Evolutionary conservation across 2,329 filamentous ascomycete species (phyloP).

Genomic region (Mycogone perniciosa): DNA sequence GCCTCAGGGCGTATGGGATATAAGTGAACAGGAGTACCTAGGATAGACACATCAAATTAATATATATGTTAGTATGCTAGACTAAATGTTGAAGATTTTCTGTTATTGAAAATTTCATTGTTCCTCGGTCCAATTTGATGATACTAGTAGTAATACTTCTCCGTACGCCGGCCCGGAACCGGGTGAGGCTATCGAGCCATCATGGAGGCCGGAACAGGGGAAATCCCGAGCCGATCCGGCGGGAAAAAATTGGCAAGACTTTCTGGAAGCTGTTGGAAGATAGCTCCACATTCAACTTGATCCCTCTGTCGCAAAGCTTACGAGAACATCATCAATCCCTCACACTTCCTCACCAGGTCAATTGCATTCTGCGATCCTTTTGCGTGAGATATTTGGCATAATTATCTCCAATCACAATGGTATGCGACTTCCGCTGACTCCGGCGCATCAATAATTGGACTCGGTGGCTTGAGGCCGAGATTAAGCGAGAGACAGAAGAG

Average conservation of each 20-base stretch:
- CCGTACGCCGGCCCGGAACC: slow-evolving; percentile 3
- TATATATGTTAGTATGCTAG: neutral
- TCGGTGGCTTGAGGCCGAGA: neutral
- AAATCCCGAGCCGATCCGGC: slow-evolving; percentile 25
- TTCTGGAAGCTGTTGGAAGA: slow-evolving; percentile 38
- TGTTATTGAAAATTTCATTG: neutral
- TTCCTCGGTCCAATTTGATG: no score
- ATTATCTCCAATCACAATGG: slow-evolving; percentile 24
- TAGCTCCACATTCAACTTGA: slow-evolving; percentile 24
- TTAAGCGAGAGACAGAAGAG: neutral
- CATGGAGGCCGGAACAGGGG: slow-evolving; percentile 25
- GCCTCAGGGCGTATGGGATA: neutral
- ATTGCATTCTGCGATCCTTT: slow-evolving; percentile 1
- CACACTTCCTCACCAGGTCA: neutral
- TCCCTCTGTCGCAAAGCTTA: slow-evolving; percentile 6
- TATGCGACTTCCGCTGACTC: slow-evolving; percentile 10
- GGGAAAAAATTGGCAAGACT: slow-evolving; percentile 31
- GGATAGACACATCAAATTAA: neutral
- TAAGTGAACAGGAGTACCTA: neutral
- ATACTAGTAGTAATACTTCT: neutral
- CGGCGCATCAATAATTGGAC: neutral
- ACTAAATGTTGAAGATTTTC: neutral
- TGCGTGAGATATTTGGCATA: neutral
- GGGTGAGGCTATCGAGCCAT: slow-evolving; percentile 10
- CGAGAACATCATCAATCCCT: neutral